Evolutionary conservation across 768 basidiomycete genomes (phyloP).

Genomic region (Tephrocybe sp.): DNA sequence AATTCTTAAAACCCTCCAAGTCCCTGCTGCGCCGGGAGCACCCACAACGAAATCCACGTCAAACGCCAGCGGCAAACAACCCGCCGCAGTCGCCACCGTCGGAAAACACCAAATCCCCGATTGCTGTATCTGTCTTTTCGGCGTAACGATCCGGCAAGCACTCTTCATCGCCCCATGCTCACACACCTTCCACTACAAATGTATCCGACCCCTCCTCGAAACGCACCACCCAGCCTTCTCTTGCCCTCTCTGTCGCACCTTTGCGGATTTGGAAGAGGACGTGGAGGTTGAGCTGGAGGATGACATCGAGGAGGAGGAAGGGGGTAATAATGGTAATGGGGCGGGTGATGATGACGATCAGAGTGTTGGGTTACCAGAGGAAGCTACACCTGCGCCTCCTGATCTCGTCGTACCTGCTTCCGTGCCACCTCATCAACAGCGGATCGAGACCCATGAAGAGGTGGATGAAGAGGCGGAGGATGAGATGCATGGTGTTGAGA

Average conservation of each 20-base stretch:
- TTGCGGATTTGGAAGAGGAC: conserved; percentile 92
- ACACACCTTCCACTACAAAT: conserved; percentile 96
- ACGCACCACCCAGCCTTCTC: conserved; percentile 91
- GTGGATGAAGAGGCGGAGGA: conserved; percentile 10
- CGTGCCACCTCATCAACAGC: background rate
- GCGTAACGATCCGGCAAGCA: conserved; percentile 90
- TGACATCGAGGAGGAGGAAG: conserved; percentile 25
- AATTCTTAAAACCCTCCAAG: conserved; percentile 73
- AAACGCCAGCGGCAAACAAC: background rate
- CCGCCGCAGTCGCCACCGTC: conserved; percentile 12
- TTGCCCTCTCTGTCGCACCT: conserved; percentile 93
- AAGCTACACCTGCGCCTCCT: conserved; percentile 8
- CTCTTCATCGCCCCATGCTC: conserved; percentile 98
- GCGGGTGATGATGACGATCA: conserved; percentile 14
- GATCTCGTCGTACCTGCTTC: background rate
- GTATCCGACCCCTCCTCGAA: conserved; percentile 87
- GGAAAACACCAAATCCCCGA: conserved; percentile 58
- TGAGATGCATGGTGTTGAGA: conserved; percentile 11
- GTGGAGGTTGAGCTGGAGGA: conserved; percentile 56
- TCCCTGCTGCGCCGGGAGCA: conserved; percentile 19
- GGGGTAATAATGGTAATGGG: too few species aligned
- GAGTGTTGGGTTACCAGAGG: background rate
- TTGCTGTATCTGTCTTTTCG: conserved; percentile 92
- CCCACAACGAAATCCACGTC: conserved; percentile 10
- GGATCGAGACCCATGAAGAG: conserved; percentile 1